Evolutionary conservation across 1,284 basidiomycete genomes (phyloP).

Genomic region (Pterula multifida): DNA sequence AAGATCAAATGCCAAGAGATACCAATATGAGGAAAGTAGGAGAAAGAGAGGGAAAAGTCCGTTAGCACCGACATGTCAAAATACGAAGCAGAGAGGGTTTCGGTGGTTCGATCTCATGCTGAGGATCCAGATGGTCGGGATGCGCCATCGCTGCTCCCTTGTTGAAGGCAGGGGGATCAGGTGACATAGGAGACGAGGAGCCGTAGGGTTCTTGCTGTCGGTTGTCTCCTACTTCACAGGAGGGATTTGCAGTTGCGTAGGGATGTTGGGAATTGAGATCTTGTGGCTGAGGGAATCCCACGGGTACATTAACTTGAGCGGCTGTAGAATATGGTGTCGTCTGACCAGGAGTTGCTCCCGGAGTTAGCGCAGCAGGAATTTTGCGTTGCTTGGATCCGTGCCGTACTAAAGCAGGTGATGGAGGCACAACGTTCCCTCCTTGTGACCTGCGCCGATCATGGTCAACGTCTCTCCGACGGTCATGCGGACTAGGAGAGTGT

Average conservation of each 20-base stretch:
- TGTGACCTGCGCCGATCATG: conserved; percentile 40
- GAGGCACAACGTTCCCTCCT: conserved; percentile 45
- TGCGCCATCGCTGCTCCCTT: conserved; percentile 38
- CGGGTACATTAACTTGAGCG: conserved; percentile 61
- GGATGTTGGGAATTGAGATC: conserved; percentile 35
- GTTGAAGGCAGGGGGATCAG: conserved; percentile 59
- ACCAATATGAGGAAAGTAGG: conserved; percentile 14
- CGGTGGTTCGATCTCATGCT: conserved; percentile 41
- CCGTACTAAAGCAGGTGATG: conserved; percentile 65
- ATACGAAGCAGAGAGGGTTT: conserved; percentile 52
- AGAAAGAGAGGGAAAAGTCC: conserved; percentile 16
- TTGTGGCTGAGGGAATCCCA: conserved; percentile 39
- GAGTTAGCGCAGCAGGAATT: conserved; percentile 40
- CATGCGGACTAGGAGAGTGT: conserved; percentile 29
- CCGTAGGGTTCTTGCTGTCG: conserved; percentile 40
- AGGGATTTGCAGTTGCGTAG: conserved; percentile 41
- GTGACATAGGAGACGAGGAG: conserved; percentile 62
- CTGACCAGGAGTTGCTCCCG: conserved; percentile 38
- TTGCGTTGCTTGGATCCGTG: conserved; percentile 58
- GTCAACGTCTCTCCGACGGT: conserved; percentile 40
- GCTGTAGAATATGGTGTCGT: conserved; percentile 52
- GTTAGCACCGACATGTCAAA: conserved; percentile 67
- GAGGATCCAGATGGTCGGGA: conserved; percentile 45
- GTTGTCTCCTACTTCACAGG: conserved; percentile 28
- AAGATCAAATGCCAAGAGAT: conserved; percentile 12